Base-by-base conservation (phyloP, 176 grass and related monocot genomes). In the Oryza rufipogon region DNA sequence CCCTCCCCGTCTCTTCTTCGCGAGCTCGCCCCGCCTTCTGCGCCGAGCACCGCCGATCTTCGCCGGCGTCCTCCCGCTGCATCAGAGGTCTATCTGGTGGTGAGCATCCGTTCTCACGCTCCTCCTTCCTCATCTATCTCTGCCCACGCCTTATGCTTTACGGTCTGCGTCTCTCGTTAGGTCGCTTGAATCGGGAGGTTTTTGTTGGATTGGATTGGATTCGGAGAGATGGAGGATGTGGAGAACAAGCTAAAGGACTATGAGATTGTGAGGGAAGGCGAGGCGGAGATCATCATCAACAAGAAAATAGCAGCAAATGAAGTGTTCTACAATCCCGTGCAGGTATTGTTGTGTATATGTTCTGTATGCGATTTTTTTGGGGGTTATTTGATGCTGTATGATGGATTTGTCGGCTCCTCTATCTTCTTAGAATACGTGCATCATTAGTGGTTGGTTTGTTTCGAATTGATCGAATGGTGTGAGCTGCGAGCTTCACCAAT, bases 251-350 rank as follows among this genome's bases (percentile, higher is more conserved):
- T 95, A 30, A 82, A 89, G 81, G 88, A 87, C 80, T 99, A 92
- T 25, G 78, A 91, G 45, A 83, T 99, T 26, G 86, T 86, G 73
- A 94, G 77, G 78, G 96, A 99, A 66, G 96, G 96, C 30, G 96
- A 99, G 72, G 96, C 96, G 8, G 89, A 99, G 85, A 99, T 99
- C 52, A 90, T 96, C 26, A 81, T 94, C 84, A 86, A 89, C 54
- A 90, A 77, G 66, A 92, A 78, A 38, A 58, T 58, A 58, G 19
- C 54, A 20, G 20, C 54, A 9, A 96, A 94, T 83, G 81, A 83
- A 44, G 96, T 99, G 68, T 96, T 99, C 89, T 98, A 84, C 75
- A 96, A 98, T 76, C 92, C 92, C 41, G 89, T 94, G 6, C 96
- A 98, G 93, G 96, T 97, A 39, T 52, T 25, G 4, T 15, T 2